These are phyloP conservation scores for Pleurostoma richardsiae DNA, from an alignment of 2,329 filamentous ascomycete genomes.

Conservation along the genomic window DNA sequence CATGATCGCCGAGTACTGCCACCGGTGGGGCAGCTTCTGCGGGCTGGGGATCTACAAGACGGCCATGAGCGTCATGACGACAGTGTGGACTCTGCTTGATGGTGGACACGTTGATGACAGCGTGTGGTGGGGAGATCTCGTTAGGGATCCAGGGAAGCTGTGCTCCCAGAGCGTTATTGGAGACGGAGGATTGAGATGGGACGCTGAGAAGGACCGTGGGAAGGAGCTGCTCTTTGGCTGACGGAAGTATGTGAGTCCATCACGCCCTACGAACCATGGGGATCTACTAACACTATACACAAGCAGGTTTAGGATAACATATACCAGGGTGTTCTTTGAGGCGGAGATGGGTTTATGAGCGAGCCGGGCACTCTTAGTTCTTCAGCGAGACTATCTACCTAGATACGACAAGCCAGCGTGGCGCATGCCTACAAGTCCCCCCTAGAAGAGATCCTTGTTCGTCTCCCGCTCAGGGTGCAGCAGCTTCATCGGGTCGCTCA, in stretches of 20 bases:
- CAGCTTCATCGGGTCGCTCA: conserved; percentile 11
- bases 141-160: not conserved
- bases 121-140: not conserved
- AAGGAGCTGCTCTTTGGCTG: not conserved
- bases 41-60: not conserved
- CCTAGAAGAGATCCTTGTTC: not conserved
- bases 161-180: not conserved
- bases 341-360: too few relatives aligned
- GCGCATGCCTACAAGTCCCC: too few relatives aligned
- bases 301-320: too few relatives aligned
- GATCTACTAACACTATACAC: not conserved
- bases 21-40: not conserved
- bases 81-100: not conserved
- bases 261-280: not conserved
- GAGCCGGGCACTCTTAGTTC: too few relatives aligned
- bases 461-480: not conserved
- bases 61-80: not conserved
- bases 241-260: not conserved
- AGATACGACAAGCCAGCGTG: too few relatives aligned
- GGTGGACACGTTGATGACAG: not conserved
- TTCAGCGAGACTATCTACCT: too few relatives aligned
- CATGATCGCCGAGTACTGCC: not conserved
- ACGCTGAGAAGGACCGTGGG: not conserved
- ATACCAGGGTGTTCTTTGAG: too few relatives aligned
- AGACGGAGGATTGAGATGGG: not conserved